Base-by-base conservation (phyloP, 2,329 filamentous ascomycete genomes). In the Cytospora chrysosperma region DNA sequence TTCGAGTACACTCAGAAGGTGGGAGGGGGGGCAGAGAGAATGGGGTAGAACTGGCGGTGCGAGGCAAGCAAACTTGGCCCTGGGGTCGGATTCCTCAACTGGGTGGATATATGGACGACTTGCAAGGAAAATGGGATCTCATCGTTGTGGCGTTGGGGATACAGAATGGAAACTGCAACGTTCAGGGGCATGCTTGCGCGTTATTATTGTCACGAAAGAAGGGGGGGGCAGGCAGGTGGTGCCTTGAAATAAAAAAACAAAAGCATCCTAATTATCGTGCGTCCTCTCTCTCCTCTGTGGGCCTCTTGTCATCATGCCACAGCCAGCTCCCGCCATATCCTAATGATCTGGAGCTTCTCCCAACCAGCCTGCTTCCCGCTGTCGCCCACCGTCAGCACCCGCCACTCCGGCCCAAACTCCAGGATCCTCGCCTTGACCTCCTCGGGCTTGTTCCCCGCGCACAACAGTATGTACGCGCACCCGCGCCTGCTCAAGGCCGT, bases 281-380 rank as follows among this genome's bases (percentile, higher is more conserved):
- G 64, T 66, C 53, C 32, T 63, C 30, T 58, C 30, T 49, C 24
- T 54, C 58, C 50, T 28, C 26, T 49, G 40, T 55, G 37, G 47
- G 37, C 17, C 10, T 27, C 24, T 24, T 54, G 24, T 32, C 30
- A 43, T 37, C 26, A 28, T 34, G 40, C 21, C 21, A 24, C 40
- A 21, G 27, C 62, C 30, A 61, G 63, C 47, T 80, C 80, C 71
- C 86, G 85, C 90, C 92, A 96, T 73, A 97, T 90, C 73, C 93
- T 86, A 69, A 98, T 80, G 70, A 99, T 90, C 72, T 93, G 89
- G 75, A 99, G 80, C 78, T 90, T 96, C 79, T 99, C 95, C 93
- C 94, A 97, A 0, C 95, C 95, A 32, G 90, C 94, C 75, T 90
- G 87, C 80, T 89, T 92, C 56, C 94, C 94, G 75, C 92, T 97